phyloP scores from a whole-genome alignment of 306 rosid genomes.

The Elaeagnus macrophylla region DNA sequence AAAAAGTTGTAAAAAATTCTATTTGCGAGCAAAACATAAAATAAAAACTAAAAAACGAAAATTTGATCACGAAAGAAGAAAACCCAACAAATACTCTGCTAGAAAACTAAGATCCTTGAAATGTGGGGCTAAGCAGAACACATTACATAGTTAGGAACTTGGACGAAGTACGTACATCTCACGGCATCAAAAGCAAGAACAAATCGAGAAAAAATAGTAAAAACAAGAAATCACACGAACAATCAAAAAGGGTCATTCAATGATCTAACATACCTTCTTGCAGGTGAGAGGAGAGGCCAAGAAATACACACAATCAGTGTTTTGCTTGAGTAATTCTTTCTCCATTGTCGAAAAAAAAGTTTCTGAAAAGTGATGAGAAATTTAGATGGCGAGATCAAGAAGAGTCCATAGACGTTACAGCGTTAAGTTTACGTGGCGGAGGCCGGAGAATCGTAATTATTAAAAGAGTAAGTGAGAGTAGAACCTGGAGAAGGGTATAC shows the following conservation, averaged over 20 bases:
- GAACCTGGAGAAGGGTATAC: no score
- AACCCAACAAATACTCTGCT: slow-evolving; percentile 1
- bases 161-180: slow-evolving; percentile 2
- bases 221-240: background rate
- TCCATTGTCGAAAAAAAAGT: slow-evolving; percentile 35
- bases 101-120: slow-evolving; percentile 20
- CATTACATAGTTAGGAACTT: no score
- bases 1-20: no score
- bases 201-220: background rate
- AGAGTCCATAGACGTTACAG: slow-evolving; percentile 21
- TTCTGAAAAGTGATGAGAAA: background rate
- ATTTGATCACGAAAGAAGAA: background rate
- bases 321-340: slow-evolving; percentile 47
- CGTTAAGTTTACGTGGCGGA: slow-evolving; percentile 13
- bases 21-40: no score
- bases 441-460: no score
- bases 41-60: background rate
- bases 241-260: background rate
- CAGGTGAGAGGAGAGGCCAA: slow-evolving; percentile 89
- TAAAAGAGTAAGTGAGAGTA: no score
- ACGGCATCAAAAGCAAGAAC: slow-evolving; percentile 1
- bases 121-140: slow-evolving; percentile 22
- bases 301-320: slow-evolving; percentile 85
- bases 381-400: background rate
- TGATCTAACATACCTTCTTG: slow-evolving; percentile 61